Base-by-base conservation (phyloP, 768 basidiomycete genomes). In the Pleurotus pulmonarius region DNA sequence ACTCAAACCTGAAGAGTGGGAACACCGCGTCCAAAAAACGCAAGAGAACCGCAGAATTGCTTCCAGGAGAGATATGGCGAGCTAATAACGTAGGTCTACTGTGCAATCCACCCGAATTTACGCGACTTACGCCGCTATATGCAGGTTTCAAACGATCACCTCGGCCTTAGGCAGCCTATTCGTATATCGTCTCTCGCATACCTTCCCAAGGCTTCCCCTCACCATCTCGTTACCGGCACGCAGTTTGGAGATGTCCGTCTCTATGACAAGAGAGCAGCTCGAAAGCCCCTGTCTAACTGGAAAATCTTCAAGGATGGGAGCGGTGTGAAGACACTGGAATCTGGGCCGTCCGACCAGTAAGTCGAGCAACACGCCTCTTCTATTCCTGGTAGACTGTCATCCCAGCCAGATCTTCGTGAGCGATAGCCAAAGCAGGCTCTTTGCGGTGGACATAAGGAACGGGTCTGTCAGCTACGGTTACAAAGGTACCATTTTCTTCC, bases 51-150 rank as follows among this genome's bases (percentile, higher is more conserved):
- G 80, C 83, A 4, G 69, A 75, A 2, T 63, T 91, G 2, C 80
- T 92, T 48, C 79, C 85, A 0, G 88, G 82, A 0, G 92, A 94
- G 72, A 63, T 87, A 3, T 94, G 92, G 92, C 76, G 92, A 56
- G 91, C 91, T 8, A 88, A 87, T 69, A 94, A 94, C 67, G 88
- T 90, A 56, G 38, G 76, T 63, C 29, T 4, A n/a, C 40, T 44
- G 18, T 47, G 16, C 40, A 16, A 8, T 11, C 3, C 20, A 48
- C 4, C 20, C 41, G 47, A 25, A 25, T 26, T 4, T 24, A 47
- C 44, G 11, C 47, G 53, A 52, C 24, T 55, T 15, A 46, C 25
- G 11, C n/a, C 29, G n/a, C 12, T n/a, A 29, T 20, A 3, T 47
- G 13, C 45, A 90, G 88, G 69, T 87, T 4, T 78, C 84, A n/a